Percentiles rank a stretch among this genome's conserved stretches.
These are phyloP conservation scores for Fraxinus pennsylvanica DNA, from an alignment of 257 asterid genomes.

Conservation along the genomic window DNA sequence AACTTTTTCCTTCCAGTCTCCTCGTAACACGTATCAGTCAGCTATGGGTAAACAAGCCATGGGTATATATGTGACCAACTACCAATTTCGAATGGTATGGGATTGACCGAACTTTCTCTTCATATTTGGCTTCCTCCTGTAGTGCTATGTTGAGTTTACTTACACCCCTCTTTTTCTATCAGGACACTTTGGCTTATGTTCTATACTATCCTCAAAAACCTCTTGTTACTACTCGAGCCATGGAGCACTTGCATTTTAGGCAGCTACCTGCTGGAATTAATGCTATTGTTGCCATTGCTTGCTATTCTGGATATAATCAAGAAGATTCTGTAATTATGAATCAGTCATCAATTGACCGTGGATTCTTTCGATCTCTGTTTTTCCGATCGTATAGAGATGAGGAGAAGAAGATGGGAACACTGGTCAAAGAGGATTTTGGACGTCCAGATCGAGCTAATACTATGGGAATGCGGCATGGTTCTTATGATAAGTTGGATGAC, in stretches of 20 bases:
- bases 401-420: conserved; percentile 97
- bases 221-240: conserved; percentile 95
- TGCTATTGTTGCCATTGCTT: conserved; percentile 92
- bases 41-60: conserved; percentile 99
- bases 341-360: conserved; percentile 95
- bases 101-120: conserved; percentile 17
- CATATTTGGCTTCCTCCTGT: conserved; percentile 10
- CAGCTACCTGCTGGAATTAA: conserved; percentile 98
- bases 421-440: conserved; percentile 97
- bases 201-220: conserved; percentile 97
- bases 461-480: conserved; percentile 99
- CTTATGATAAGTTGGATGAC: conserved; percentile 90
- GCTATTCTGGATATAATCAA: conserved; percentile 96
- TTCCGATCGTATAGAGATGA: conserved; percentile 96
- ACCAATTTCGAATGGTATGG: conserved; percentile 93
- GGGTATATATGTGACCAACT: conserved; percentile 97
- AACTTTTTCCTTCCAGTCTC: conserved; percentile 63
- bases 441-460: conserved; percentile 89
- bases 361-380: conserved; percentile 87
- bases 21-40: conserved; percentile 98
- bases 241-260: conserved; percentile 98
- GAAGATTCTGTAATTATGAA: conserved; percentile 99
- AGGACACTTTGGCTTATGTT: conserved; percentile 97
- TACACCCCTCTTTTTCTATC: conserved; percentile 15
- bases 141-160: conserved; percentile 9